These are phyloP conservation scores for Pyronema domesticum DNA, from an alignment of 495 filamentous ascomycete species.

Conservation along the genomic window DNA sequence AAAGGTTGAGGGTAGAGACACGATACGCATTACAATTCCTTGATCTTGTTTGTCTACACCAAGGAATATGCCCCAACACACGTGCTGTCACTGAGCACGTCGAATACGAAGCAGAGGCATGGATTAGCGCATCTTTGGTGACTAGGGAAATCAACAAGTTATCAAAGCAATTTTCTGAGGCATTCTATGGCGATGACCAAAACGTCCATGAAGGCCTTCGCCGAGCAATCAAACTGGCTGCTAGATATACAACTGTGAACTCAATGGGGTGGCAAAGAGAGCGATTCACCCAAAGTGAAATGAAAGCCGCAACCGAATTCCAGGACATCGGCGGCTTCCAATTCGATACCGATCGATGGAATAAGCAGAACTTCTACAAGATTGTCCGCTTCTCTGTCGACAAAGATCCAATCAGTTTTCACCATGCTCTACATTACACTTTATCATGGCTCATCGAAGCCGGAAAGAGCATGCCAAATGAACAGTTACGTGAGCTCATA, in stretches of 20 bases:
- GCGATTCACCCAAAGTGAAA: slow-evolving; percentile 72
- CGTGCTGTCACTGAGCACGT: slow-evolving; percentile 87
- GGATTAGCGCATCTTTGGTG: slow-evolving; percentile 89
- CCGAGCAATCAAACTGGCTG: slow-evolving; percentile 55
- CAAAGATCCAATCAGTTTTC: slow-evolving; percentile 83
- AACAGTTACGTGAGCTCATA: slow-evolving; percentile 47
- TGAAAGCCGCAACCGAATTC: slow-evolving; percentile 67
- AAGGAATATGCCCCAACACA: slow-evolving; percentile 89
- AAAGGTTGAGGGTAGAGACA: slow-evolving; percentile 59
- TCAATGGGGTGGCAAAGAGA: slow-evolving; percentile 77
- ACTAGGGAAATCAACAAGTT: slow-evolving; percentile 87
- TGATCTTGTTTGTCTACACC: slow-evolving; percentile 83
- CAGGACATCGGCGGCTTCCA: slow-evolving; percentile 60
- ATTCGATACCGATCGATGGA: slow-evolving; percentile 43
- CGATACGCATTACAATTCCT: slow-evolving; percentile 86
- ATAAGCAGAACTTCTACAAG: slow-evolving; percentile 30
- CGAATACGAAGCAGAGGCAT: slow-evolving; percentile 93
- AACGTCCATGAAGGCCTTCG: slow-evolving; percentile 44
- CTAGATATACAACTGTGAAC: slow-evolving; percentile 62
- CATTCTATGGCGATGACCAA: slow-evolving; percentile 49
- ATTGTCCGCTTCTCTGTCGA: slow-evolving; percentile 85
- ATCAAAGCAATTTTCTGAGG: slow-evolving; percentile 70
- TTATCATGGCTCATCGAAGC: slow-evolving; percentile 94
- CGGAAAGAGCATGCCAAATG: slow-evolving; percentile 53
- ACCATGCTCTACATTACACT: slow-evolving; percentile 90